phyloP scores from a whole-genome alignment of 148 eudicot genomes.

The Cornus suecica region DNA sequence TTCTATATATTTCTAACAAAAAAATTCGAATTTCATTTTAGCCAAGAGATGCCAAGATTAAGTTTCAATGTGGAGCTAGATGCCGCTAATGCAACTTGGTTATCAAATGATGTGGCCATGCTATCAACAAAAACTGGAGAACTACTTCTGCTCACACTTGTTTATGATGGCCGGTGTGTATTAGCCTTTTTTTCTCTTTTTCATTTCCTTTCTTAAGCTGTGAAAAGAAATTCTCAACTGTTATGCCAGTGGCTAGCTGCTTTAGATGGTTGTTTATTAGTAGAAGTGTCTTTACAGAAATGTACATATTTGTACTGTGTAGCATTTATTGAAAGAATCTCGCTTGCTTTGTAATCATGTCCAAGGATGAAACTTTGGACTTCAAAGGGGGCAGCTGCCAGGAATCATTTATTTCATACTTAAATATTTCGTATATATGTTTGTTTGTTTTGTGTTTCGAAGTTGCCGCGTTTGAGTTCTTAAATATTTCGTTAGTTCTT shows the following conservation, averaged over 20 bases:
- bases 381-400: no score
- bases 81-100: conserved; percentile 95
- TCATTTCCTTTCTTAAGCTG: not conserved
- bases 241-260: not conserved
- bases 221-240: not conserved
- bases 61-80: conserved; percentile 88
- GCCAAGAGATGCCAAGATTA: conserved; percentile 85
- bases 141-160: conserved; percentile 78
- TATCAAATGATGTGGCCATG: conserved; percentile 87
- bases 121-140: conserved; percentile 93
- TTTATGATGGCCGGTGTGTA: conserved; percentile 91
- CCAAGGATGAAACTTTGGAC: no score
- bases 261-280: not conserved
- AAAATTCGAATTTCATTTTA: conserved; percentile 20
- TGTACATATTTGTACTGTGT: not conserved
- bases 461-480: no score
- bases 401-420: no score
- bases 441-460: no score
- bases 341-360: not conserved
- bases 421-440: no score
- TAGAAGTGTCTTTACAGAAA: no score
- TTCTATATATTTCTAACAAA: no score
- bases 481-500: no score
- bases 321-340: not conserved
- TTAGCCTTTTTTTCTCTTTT: conserved; percentile 9